A percentile compares a stretch with the other conserved stretches of the same genome.
Conservation (phyloP, 495 filamentous ascomycete species). For the Peziza echinospora region DNA sequence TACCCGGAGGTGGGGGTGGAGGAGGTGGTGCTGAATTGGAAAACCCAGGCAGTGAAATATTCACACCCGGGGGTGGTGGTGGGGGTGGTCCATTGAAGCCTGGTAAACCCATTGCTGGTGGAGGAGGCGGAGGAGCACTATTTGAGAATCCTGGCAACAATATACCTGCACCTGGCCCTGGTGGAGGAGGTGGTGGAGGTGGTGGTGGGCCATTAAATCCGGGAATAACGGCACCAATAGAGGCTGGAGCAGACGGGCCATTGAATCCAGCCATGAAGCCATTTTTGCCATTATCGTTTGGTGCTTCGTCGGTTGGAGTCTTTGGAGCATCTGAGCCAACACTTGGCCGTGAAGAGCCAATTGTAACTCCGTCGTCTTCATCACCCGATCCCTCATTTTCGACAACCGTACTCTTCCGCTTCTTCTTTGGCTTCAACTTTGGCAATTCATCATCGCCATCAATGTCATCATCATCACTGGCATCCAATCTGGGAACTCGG, state of each 20-base stretch:
- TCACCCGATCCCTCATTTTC: conserved; percentile 15
- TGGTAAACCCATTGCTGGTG: conserved; percentile 29
- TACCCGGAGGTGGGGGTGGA: conserved; percentile 25
- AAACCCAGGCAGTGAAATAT: not conserved
- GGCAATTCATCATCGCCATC: conserved; percentile 5
- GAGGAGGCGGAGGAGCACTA: conserved; percentile 23
- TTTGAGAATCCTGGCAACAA: conserved; percentile 22
- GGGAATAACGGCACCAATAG: conserved; percentile 1
- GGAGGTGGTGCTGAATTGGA: conserved; percentile 24
- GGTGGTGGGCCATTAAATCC: conserved; percentile 27
- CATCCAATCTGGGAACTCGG: conserved; percentile 42
- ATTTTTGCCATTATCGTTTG: conserved; percentile 23
- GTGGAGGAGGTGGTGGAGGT: conserved; percentile 24
- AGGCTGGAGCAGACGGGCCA: conserved; percentile 1
- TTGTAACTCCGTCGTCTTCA: conserved; percentile 47
- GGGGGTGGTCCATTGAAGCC: conserved; percentile 28
- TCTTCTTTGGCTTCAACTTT: conserved; percentile 3
- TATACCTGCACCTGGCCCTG: not conserved
- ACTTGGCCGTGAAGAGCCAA: conserved; percentile 55
- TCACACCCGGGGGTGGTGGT: not conserved
- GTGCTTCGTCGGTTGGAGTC: conserved; percentile 42
- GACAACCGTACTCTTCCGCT: not conserved
- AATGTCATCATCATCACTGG: conserved; percentile 45
- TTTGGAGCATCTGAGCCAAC: conserved; percentile 47
- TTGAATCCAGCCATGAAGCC: not conserved